Conservation (phyloP, 805 yeast species). For the Candida qinlingensis region DNA sequence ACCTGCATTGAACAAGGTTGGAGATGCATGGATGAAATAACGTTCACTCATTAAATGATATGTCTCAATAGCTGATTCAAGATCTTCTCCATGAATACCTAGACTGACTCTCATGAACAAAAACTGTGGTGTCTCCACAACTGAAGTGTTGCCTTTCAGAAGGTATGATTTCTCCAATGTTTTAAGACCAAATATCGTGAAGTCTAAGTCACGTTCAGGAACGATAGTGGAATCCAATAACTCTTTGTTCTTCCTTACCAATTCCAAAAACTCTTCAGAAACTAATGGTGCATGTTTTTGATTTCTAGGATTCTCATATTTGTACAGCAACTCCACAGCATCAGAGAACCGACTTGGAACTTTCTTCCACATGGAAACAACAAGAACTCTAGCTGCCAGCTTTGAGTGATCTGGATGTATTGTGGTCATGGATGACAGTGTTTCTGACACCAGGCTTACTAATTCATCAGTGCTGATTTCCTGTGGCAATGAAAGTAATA, state of each 20-base stretch:
- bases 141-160: slow-evolving; percentile 52
- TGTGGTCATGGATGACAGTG: slow-evolving; percentile 96
- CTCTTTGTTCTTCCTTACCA: slow-evolving; percentile 59
- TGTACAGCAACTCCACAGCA: slow-evolving; percentile 66
- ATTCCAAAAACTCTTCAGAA: slow-evolving; percentile 55
- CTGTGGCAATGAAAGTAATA: slow-evolving; percentile 53
- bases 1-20: slow-evolving; percentile 94
- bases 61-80: slow-evolving; percentile 70
- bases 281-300: slow-evolving; percentile 55
- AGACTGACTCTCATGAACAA: slow-evolving; percentile 86
- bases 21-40: slow-evolving; percentile 91
- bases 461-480: slow-evolving; percentile 88
- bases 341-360: slow-evolving; percentile 80
- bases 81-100: slow-evolving; percentile 77
- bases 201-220: slow-evolving; percentile 69
- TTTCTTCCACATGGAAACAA: slow-evolving; percentile 89
- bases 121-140: slow-evolving; percentile 90
- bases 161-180: slow-evolving; percentile 86
- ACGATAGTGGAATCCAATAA: slow-evolving; percentile 69
- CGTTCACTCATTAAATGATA: slow-evolving; percentile 83
- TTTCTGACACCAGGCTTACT: slow-evolving; percentile 84
- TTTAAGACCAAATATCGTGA: slow-evolving; percentile 84
- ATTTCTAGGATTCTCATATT: slow-evolving; percentile 77
- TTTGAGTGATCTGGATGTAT: slow-evolving; percentile 95
- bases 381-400: slow-evolving; percentile 93